phyloP scores from a whole-genome alignment of 495 filamentous ascomycete species.

The Bacidia rubella region DNA sequence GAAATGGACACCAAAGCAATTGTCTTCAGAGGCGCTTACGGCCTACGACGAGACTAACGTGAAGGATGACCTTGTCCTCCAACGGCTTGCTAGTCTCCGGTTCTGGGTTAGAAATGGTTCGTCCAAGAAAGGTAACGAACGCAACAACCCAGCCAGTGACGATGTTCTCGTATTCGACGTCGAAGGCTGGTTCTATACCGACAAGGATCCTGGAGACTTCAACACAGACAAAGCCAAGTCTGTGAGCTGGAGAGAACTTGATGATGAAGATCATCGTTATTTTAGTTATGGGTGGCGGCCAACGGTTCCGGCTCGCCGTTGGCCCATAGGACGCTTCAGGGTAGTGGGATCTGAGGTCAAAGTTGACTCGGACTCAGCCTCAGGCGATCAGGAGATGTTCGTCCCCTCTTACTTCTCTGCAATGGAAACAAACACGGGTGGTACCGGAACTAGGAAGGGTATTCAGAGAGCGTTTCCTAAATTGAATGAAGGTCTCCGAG shows the following conservation, averaged over 20 bases:
- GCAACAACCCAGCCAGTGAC: background rate
- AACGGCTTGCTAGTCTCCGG: background rate
- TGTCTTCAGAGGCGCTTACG: background rate
- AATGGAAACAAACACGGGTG: too few species aligned
- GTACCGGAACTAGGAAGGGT: too few species aligned
- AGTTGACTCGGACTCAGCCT: background rate
- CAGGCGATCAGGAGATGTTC: background rate
- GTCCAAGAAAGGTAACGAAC: background rate
- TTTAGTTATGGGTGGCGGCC: too few species aligned
- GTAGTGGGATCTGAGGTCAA: background rate
- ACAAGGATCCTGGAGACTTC: background rate
- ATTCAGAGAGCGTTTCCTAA: too few species aligned
- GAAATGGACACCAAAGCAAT: background rate
- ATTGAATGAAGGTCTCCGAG: too few species aligned
- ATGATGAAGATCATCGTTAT: too few species aligned
- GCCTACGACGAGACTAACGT: too few species aligned
- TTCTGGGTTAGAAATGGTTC: too few species aligned
- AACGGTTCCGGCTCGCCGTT: too few species aligned
- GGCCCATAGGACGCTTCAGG: background rate
- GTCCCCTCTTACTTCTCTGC: background rate
- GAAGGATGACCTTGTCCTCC: background rate
- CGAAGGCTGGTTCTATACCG: background rate
- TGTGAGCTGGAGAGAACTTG: too few species aligned
- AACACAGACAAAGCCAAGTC: background rate
- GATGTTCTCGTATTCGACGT: background rate